Evolutionary conservation across 2,329 filamentous ascomycete genomes (phyloP).

Genomic region (Colletotrichum incanum): DNA sequence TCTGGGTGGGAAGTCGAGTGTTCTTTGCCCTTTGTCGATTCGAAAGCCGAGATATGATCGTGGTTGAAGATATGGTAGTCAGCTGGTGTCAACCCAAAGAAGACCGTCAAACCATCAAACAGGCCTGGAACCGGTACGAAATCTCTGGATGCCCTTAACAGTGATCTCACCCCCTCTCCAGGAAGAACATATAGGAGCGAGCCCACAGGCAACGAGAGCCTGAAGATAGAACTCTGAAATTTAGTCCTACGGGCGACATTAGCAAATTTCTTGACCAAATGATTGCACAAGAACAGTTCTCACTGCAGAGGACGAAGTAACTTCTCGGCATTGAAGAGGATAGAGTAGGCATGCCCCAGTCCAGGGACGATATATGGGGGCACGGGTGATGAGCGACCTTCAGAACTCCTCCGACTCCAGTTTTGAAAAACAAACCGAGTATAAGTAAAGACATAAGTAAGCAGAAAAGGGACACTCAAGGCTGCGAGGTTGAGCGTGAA

Average conservation of each 20-base stretch:
- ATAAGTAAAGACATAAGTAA: conserved; percentile 10
- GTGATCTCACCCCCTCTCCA: conserved; percentile 16
- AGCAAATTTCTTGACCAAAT: background rate
- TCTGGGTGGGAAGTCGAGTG: conserved; percentile 15
- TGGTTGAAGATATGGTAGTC: conserved; percentile 36
- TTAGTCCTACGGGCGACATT: fast-evolving
- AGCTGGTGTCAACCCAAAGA: conserved; percentile 23
- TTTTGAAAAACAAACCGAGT: background rate
- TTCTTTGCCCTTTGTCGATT: background rate
- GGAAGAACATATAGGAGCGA: conserved; percentile 26
- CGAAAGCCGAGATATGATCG: conserved; percentile 23
- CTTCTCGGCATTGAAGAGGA: conserved; percentile 15
- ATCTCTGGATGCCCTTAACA: conserved; percentile 23
- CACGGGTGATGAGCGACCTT: background rate
- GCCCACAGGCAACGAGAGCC: background rate
- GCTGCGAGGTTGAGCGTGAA: background rate
- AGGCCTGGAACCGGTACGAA: conserved; percentile 16
- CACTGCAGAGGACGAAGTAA: conserved; percentile 21
- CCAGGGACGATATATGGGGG: background rate
- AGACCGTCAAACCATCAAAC: conserved; percentile 27
- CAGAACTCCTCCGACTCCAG: background rate
- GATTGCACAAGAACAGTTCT: background rate
- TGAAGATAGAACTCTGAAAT: background rate
- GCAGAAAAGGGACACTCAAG: background rate
- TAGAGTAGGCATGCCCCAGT: conserved; percentile 1